phyloP scores from a whole-genome alignment of 305 asterid species.

The Ilex paraguariensis region DNA sequence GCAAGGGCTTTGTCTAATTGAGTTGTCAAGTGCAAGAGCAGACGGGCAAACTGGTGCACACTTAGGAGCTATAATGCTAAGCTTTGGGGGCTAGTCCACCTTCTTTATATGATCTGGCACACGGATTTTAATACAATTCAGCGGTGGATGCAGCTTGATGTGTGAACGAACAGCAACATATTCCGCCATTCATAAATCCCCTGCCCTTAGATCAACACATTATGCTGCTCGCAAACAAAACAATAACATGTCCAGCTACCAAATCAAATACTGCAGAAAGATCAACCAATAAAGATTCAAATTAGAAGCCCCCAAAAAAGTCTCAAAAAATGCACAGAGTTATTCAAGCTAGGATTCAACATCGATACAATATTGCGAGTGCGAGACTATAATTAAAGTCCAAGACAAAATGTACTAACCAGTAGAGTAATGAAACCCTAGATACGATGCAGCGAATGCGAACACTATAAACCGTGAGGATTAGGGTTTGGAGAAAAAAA shows the following conservation, averaged over 20 bases:
- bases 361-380: too few species aligned
- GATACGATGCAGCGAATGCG: neutral
- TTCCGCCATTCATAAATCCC: constrained; percentile 45
- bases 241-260: constrained; percentile 8
- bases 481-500: constrained; percentile 1
- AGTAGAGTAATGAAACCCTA: constrained; percentile 1
- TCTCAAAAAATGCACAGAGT: constrained; percentile 1
- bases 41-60: too few species aligned
- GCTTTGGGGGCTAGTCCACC: too few species aligned
- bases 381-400: neutral
- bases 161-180: constrained; percentile 38
- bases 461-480: neutral
- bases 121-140: constrained; percentile 21
- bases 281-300: neutral
- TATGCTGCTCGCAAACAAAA: constrained; percentile 15
- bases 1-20: too few species aligned
- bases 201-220: constrained; percentile 30
- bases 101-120: constrained; percentile 5
- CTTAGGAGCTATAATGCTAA: too few species aligned
- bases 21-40: too few species aligned
- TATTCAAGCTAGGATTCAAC: constrained; percentile 5
- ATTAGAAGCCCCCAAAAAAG: neutral
- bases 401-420: constrained; percentile 4
- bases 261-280: constrained; percentile 5
- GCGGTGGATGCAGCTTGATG: constrained; percentile 43